Percentiles rank a stretch among this genome's conserved stretches.
phyloP scores from a whole-genome alignment of 441 rosid species.

The Rhodomyrtus psidioides region DNA sequence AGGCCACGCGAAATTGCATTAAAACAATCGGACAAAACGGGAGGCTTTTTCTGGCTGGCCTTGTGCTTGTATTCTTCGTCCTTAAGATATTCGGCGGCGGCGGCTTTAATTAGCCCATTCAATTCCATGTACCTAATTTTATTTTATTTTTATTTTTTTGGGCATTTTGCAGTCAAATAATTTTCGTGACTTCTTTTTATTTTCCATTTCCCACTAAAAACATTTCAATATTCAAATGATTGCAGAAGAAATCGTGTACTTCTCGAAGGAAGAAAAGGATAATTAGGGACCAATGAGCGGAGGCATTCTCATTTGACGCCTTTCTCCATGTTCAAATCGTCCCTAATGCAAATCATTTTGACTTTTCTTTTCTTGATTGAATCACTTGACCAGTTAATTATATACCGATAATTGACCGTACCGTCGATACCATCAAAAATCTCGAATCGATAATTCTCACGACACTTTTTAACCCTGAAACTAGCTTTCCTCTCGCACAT shows the following conservation, averaged over 20 bases:
- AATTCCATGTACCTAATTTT: not conserved
- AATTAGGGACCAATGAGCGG: not conserved
- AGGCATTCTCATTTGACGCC: not conserved
- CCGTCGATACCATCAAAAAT: not conserved
- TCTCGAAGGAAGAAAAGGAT: not conserved
- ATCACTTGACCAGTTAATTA: not conserved
- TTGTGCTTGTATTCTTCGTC: not conserved
- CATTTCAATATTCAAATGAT: not conserved
- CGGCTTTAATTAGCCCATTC: not conserved
- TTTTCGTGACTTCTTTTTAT: not conserved
- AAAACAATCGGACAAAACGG: not conserved
- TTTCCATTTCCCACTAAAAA: not conserved
- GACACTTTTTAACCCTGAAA: accelerated
- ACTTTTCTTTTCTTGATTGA: not conserved
- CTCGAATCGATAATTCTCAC: not conserved
- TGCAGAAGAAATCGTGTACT: not conserved
- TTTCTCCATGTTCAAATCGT: not conserved
- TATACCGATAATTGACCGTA: not conserved
- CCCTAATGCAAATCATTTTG: not conserved
- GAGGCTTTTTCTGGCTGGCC: not conserved
- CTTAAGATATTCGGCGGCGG: not conserved
- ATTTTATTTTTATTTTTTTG: accelerated
- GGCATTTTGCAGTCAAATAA: not conserved
- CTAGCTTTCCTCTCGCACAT: accelerated
- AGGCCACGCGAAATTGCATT: not conserved